These are phyloP conservation scores for Omphalea diandra DNA, from an alignment of 441 rosid species.

Conservation along the genomic window DNA sequence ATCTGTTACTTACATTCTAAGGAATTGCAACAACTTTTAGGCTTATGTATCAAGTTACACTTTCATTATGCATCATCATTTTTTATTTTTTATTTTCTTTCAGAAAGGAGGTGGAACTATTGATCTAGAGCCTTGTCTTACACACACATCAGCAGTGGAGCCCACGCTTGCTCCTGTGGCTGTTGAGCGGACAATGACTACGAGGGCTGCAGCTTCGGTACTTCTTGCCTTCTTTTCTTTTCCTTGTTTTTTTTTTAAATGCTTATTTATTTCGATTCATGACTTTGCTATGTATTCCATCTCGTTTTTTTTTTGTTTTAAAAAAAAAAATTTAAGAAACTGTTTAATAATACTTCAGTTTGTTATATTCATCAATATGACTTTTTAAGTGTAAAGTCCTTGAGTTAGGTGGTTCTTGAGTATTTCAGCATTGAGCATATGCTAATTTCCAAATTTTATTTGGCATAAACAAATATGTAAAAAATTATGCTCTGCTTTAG, in stretches of 20 bases:
- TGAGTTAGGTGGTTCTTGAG: background rate
- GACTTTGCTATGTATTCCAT: conserved; percentile 2
- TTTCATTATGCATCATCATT: background rate
- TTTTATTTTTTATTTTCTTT: conserved; percentile 20
- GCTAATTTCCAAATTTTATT: background rate
- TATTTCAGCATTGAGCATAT: background rate
- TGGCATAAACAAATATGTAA: background rate
- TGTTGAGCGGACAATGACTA: conserved; percentile 97
- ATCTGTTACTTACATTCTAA: background rate
- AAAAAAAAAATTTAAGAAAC: background rate
- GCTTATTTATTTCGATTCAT: background rate
- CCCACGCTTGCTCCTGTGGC: conserved; percentile 99
- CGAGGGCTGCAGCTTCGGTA: conserved; percentile 99
- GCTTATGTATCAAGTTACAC: background rate
- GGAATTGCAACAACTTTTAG: background rate
- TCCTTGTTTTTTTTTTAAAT: conserved; percentile 4
- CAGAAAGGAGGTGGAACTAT: conserved; percentile 98
- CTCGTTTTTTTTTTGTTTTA: background rate
- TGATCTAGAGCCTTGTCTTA: conserved; percentile 94
- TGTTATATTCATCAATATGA: background rate
- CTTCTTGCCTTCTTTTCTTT: background rate
- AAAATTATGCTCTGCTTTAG: too few relatives aligned
- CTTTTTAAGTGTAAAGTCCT: background rate
- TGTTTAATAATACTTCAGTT: background rate
- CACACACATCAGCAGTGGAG: conserved; percentile 92